These are phyloP conservation scores for Cyphellophora europaea DNA, from an alignment of 2,329 filamentous ascomycete genomes.

Conservation along the genomic window DNA sequence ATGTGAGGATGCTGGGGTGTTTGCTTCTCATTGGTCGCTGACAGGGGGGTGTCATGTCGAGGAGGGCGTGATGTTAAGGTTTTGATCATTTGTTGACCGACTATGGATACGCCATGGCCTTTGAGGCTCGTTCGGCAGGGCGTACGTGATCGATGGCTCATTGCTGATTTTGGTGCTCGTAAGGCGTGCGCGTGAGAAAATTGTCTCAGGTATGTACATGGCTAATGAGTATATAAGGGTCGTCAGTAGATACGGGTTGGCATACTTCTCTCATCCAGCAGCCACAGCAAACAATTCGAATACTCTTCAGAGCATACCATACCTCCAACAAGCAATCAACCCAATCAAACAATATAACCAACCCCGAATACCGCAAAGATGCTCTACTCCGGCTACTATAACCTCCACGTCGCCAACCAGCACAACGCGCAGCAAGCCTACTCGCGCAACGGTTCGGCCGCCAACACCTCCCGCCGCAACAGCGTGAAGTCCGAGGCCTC, in stretches of 20 bases:
- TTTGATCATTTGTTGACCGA: neutral
- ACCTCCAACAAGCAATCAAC: slow-evolving; percentile 4
- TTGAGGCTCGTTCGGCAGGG: neutral
- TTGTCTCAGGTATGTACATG: too few relatives aligned
- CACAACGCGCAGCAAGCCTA: slow-evolving; percentile 3
- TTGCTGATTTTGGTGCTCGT: too few relatives aligned
- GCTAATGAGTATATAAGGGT: too few relatives aligned
- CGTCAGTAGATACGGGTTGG: too few relatives aligned
- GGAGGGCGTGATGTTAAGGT: neutral
- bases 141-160: too few relatives aligned
- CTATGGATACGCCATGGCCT: slow-evolving; percentile 11
- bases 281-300: too few relatives aligned
- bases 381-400: slow-evolving; percentile 16
- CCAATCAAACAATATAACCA: neutral
- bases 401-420: slow-evolving; percentile 12
- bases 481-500: slow-evolving; percentile 3
- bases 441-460: slow-evolving; percentile 10
- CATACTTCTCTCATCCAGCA: too few relatives aligned
- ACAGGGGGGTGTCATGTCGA: neutral
- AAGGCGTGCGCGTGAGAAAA: too few relatives aligned
- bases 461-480: slow-evolving; percentile 2
- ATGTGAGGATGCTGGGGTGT: neutral
- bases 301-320: too few relatives aligned
- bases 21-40: neutral
- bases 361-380: slow-evolving; percentile 9